Evolutionary conservation across 2,329 filamentous ascomycete genomes (phyloP).

Genomic region (Byssochlamys sp.): DNA sequence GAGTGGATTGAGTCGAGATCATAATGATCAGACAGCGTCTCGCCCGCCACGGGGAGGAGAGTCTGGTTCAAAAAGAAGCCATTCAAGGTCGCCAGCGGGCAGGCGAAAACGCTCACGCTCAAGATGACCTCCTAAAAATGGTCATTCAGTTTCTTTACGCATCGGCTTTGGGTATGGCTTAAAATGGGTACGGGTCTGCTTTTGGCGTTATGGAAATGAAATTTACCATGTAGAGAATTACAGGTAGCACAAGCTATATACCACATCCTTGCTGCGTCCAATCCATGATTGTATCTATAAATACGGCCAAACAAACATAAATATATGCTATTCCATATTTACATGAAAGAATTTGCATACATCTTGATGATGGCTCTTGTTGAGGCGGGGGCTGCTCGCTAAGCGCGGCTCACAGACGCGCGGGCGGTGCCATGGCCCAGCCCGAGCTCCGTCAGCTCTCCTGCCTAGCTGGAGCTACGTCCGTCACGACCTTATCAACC

Average conservation of each 20-base stretch:
- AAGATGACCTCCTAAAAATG: slow-evolving; percentile 2
- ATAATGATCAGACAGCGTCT: slow-evolving; percentile 3
- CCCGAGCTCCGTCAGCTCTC: slow-evolving; percentile 30
- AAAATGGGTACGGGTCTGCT: not conserved
- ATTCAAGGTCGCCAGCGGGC: slow-evolving; percentile 8
- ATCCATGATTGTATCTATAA: not conserved
- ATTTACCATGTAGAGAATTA: not conserved
- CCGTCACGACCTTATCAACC: not conserved
- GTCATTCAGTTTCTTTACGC: not conserved
- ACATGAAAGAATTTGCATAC: not conserved
- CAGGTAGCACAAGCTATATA: not conserved
- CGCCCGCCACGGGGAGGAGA: slow-evolving; percentile 1
- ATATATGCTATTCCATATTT: too few species aligned
- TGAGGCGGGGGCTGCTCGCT: not conserved
- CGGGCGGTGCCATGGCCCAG: slow-evolving; percentile 6
- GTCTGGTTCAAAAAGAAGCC: slow-evolving; percentile 2
- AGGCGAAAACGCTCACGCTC: slow-evolving; percentile 13
- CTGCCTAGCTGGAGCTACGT: slow-evolving; percentile 19
- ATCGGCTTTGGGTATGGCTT: not conserved
- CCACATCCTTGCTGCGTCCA: not conserved
- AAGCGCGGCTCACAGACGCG: slow-evolving; percentile 6
- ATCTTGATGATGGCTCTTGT: not conserved
- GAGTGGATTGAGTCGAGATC: slow-evolving; percentile 12
- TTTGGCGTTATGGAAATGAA: not conserved
- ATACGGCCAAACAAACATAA: too few species aligned